Conservation (phyloP, 2,329 filamentous ascomycete genomes). For the Arthroderma sp. region DNA sequence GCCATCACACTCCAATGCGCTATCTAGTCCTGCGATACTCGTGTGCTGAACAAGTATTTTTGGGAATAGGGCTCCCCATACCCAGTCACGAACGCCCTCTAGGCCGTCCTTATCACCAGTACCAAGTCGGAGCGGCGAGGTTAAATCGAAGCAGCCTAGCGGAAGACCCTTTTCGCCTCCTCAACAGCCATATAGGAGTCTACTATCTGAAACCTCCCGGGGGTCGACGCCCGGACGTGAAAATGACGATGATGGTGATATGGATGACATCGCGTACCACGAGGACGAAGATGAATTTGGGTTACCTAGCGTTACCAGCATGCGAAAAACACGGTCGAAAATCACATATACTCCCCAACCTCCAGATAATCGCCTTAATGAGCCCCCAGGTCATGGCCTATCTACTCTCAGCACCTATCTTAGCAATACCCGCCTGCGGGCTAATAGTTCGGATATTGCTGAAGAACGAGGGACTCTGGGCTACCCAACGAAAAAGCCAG, state of each 20-base stretch:
- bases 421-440: slow-evolving; percentile 43
- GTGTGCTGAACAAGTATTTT: not conserved
- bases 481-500: slow-evolving; percentile 79
- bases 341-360: not conserved
- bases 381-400: not conserved
- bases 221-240: slow-evolving; percentile 66
- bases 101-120: slow-evolving; percentile 42
- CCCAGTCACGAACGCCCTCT: slow-evolving; percentile 63
- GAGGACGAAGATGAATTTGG: slow-evolving; percentile 94
- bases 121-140: slow-evolving; percentile 28
- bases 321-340: slow-evolving; percentile 52
- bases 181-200: slow-evolving; percentile 63
- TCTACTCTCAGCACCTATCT: not conserved
- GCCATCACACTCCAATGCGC: slow-evolving; percentile 22
- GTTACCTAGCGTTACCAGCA: slow-evolving; percentile 79
- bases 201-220: slow-evolving; percentile 67
- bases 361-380: not conserved
- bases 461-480: slow-evolving; percentile 70
- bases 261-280: slow-evolving; percentile 64
- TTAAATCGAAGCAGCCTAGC: slow-evolving; percentile 35
- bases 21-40: not conserved
- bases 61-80: slow-evolving; percentile 30
- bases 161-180: slow-evolving; percentile 36
- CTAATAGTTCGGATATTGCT: slow-evolving; percentile 86
- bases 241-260: slow-evolving; percentile 50